These are phyloP conservation scores for Phellopilus nigrolimitatus DNA, from an alignment of 1,284 basidiomycete genomes.

Conservation along the genomic window DNA sequence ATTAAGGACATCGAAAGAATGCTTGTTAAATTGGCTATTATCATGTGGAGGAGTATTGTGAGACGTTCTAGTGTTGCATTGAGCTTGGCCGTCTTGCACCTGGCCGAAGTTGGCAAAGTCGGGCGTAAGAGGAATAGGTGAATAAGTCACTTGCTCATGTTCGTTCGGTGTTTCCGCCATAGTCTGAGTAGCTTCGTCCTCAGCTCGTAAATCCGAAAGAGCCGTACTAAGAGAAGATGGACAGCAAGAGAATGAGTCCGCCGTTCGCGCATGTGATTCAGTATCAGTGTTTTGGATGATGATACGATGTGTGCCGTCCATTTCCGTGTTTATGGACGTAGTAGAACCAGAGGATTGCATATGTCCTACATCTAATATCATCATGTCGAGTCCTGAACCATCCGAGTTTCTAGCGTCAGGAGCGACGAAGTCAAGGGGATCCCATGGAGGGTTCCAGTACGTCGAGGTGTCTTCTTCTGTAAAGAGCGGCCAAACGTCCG, in stretches of 20 bases:
- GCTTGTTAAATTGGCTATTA: too few relatives aligned
- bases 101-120: too few relatives aligned
- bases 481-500: slow-evolving; percentile 6
- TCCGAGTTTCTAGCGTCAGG: slow-evolving; percentile 7
- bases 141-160: neutral
- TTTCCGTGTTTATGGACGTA: slow-evolving; percentile 30
- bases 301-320: neutral
- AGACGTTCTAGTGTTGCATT: too few relatives aligned
- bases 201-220: slow-evolving; percentile 35
- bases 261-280: slow-evolving; percentile 22
- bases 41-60: too few relatives aligned
- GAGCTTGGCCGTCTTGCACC: too few relatives aligned
- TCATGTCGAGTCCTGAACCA: neutral
- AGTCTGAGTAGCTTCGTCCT: slow-evolving; percentile 2
- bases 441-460: slow-evolving; percentile 8
- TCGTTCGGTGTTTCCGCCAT: too few relatives aligned
- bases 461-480: slow-evolving; percentile 1
- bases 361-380: neutral
- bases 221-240: slow-evolving; percentile 59
- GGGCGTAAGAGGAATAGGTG: too few relatives aligned
- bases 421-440: slow-evolving; percentile 4
- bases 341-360: neutral
- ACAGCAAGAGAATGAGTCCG: slow-evolving; percentile 35
- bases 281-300: neutral
- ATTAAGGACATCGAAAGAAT: too few relatives aligned